These are phyloP conservation scores for Bryoerythrophyllum caledonicum DNA, from an alignment of 225 moss, liverwort and hornwort genomes.

Conservation along the genomic window DNA sequence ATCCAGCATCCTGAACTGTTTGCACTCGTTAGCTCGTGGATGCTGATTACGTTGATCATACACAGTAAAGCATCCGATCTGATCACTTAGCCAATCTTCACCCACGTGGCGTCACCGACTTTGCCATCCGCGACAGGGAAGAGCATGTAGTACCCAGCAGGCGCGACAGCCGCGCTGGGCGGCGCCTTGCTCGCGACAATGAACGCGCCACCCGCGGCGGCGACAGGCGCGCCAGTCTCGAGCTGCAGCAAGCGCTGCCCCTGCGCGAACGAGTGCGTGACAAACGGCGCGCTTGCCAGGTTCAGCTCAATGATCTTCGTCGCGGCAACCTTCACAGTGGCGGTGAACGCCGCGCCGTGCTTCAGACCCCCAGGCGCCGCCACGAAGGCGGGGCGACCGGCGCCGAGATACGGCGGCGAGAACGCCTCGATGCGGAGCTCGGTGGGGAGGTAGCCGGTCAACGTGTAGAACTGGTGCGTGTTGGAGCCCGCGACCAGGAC, in stretches of 20 bases:
- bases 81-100: conserved; percentile 29
- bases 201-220: conserved; percentile 9
- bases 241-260: conserved; percentile 35
- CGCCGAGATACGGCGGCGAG: conserved; percentile 48
- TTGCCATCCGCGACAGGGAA: conserved; percentile 46
- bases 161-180: conserved; percentile 20
- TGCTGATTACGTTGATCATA: conserved; percentile 4
- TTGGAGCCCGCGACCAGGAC: conserved; percentile 51
- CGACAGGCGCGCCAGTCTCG: conserved; percentile 16
- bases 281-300: conserved; percentile 42
- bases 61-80: not conserved
- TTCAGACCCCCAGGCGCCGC: conserved; percentile 28
- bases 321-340: conserved; percentile 22
- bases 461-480: conserved; percentile 57
- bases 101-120: conserved; percentile 42
- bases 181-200: conserved; percentile 33
- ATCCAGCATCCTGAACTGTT: conserved; percentile 7
- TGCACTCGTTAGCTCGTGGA: conserved; percentile 15
- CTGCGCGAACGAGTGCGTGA: conserved; percentile 50
- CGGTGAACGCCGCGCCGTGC: conserved; percentile 46
- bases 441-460: conserved; percentile 42
- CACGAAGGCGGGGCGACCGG: conserved; percentile 9
- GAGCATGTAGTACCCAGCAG: conserved; percentile 52
- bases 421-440: conserved; percentile 56
- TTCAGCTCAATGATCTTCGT: conserved; percentile 36